Conservation (phyloP, 352 stramenopile species). For the Globisporangium paroecandrum region DNA sequence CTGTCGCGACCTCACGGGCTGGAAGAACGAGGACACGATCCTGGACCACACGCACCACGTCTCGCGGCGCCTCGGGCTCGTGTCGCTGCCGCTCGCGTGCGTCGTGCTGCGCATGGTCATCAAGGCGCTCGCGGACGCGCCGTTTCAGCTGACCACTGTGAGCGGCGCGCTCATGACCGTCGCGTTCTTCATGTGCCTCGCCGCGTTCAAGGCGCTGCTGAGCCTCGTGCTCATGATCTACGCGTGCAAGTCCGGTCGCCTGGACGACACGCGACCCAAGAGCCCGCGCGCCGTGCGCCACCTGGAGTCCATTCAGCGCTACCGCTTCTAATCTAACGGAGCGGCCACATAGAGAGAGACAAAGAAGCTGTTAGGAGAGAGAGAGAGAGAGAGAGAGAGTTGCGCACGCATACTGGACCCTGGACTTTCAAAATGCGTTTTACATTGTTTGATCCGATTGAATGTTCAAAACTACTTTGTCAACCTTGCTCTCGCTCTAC, state of each 20-base stretch:
- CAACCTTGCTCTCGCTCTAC: not conserved
- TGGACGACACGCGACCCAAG: slow-evolving; percentile 68
- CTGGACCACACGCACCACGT: slow-evolving; percentile 94
- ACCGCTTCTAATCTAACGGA: slow-evolving; percentile 23
- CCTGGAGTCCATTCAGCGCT: slow-evolving; percentile 60
- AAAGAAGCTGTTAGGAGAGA: not conserved
- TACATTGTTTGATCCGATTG: slow-evolving; percentile 8
- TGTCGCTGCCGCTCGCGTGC: slow-evolving; percentile 93
- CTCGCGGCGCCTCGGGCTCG: slow-evolving; percentile 90
- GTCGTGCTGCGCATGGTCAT: slow-evolving; percentile 86
- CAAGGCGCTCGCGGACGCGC: slow-evolving; percentile 52
- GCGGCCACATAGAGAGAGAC: slow-evolving; percentile 8
- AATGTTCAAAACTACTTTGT: not conserved
- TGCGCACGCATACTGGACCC: not conserved
- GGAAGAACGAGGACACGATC: slow-evolving; percentile 88
- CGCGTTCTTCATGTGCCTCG: slow-evolving; percentile 69
- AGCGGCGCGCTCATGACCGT: slow-evolving; percentile 47
- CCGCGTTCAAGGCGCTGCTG: slow-evolving; percentile 74
- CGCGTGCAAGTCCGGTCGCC: slow-evolving; percentile 52
- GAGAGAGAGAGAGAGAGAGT: not conserved
- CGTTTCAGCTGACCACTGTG: slow-evolving; percentile 33
- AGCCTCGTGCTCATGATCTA: slow-evolving; percentile 81
- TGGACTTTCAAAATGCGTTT: slow-evolving; percentile 10
- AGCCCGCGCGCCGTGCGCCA: slow-evolving; percentile 55
- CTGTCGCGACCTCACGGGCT: slow-evolving; percentile 92